Evolutionary conservation across 2,329 filamentous ascomycete genomes (phyloP), one percentile per base, ranked within the genome.

Genomic region (Fusarium globosum): DNA sequence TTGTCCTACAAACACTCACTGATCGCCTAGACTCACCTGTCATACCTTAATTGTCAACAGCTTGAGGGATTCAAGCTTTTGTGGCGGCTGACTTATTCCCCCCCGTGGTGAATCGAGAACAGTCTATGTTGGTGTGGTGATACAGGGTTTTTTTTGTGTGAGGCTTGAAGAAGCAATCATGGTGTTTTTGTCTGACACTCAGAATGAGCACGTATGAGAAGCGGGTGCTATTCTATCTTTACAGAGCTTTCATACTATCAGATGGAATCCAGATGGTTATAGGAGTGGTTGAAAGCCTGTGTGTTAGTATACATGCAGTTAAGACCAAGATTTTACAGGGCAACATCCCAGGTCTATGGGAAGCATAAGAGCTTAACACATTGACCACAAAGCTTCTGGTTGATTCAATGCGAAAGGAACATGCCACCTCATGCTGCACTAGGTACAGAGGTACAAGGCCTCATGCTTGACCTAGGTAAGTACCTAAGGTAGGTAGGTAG

Each of bases 1-100:
- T 55, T 68, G 28, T 23, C 21, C n/a, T 23, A 23, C 30, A 18
- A 26, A 30, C 49, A 30, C 42, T 45, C 43, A 38, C 36, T 38
- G 36, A 61, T 49, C 21, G n/a, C 63, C 20, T 39, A 28, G 55
- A 20, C 33, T 35, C 12, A 21, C 33, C 46, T 53, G 41, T 26
- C 46, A 46, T 23, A 63, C 39, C 28, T 45, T 30, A 20, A 45
- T 20, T 30, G 33, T 61, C 28, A 15, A 48, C n/a, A 36, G 9
- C 18, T 16, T 30, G 18, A n/a, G n/a, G 21, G 30, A 49, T n/a
- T 53, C 33, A 46, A 55, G 46, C 33, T 62, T 57, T 67, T 21
- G 49, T 68, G 52, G 61, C 53, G 45, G 62, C 55, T 41, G 49
- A 57, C 65, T 23, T 38, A 38, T 52, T 42, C 21, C 23, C 20